Evolutionary conservation across 2,329 filamentous ascomycete species (phyloP).

Genomic region (Fusarium sp.): DNA sequence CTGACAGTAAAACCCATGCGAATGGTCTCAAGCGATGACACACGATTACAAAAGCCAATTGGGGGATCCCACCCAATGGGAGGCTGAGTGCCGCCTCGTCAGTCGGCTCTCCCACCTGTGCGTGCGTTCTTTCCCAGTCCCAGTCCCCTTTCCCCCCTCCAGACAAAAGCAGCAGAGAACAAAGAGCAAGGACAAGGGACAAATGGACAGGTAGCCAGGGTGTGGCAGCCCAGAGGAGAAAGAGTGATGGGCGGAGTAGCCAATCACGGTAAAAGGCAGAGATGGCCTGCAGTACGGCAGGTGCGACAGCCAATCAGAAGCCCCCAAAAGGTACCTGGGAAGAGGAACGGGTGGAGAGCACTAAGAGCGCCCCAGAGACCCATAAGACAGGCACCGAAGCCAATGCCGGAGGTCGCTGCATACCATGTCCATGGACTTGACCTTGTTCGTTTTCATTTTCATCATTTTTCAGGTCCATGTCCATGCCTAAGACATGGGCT

Average conservation of each 20-base stretch:
- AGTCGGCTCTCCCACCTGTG: slow-evolving; percentile 29
- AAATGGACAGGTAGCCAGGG: not conserved
- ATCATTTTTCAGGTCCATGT: slow-evolving; percentile 12
- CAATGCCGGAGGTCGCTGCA: slow-evolving; percentile 38
- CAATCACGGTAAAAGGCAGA: slow-evolving; percentile 27
- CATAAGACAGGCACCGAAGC: slow-evolving; percentile 38
- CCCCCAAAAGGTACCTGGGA: slow-evolving; percentile 19
- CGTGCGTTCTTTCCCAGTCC: not conserved
- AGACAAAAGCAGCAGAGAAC: not conserved
- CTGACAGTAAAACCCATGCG: slow-evolving; percentile 13
- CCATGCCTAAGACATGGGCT: slow-evolving; percentile 2
- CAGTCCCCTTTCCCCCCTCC: not conserved
- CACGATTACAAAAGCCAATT: slow-evolving; percentile 38
- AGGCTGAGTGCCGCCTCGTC: slow-evolving; percentile 28
- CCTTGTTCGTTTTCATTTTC: slow-evolving; percentile 21
- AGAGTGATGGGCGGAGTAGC: not conserved
- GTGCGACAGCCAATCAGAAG: slow-evolving; percentile 10
- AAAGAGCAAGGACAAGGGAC: not conserved
- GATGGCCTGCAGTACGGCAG: slow-evolving; percentile 37
- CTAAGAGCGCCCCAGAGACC: slow-evolving; percentile 18
- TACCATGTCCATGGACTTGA: slow-evolving; percentile 26
- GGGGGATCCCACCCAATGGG: slow-evolving; percentile 30
- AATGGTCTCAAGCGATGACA: slow-evolving; percentile 19
- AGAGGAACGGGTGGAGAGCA: slow-evolving; percentile 32
- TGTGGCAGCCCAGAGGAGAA: slow-evolving; percentile 5